These are phyloP conservation scores for Ophiostoma pallidulum DNA, from an alignment of 2,329 filamentous ascomycete genomes.

Conservation along the genomic window DNA sequence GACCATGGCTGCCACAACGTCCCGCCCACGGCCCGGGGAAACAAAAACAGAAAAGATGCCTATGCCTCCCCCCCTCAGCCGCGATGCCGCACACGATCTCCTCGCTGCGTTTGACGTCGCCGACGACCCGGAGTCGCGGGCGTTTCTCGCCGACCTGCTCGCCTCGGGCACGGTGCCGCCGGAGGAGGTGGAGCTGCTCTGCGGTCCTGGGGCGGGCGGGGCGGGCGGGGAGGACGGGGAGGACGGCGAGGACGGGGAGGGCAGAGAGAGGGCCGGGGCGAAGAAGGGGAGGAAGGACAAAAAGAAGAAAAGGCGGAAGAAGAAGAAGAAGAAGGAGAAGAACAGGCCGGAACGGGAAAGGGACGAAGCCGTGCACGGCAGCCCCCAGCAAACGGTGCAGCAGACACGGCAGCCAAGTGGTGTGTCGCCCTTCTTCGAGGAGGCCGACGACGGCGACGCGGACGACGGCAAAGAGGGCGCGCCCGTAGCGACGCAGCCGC, in stretches of 20 bases:
- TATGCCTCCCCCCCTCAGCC: not conserved
- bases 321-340: not conserved
- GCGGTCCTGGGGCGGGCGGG: not conserved
- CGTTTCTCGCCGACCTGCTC: slow-evolving; percentile 13
- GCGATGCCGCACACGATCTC: slow-evolving; percentile 8
- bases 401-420: no score
- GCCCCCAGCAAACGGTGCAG: no score
- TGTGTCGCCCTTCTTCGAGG: slow-evolving; percentile 9
- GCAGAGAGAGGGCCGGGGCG: no score
- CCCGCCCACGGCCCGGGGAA: no score
- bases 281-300: not conserved
- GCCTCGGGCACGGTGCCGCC: slow-evolving; percentile 8
- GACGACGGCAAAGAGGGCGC: not conserved
- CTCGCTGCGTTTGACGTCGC: slow-evolving; percentile 10
- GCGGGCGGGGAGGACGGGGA: not conserved
- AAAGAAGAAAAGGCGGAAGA: not conserved
- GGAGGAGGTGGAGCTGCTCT: slow-evolving; percentile 9
- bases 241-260: not conserved
- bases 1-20: no score
- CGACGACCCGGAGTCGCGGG: slow-evolving; percentile 10
- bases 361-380: not conserved
- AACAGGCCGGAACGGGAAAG: not conserved
- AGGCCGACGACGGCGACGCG: not conserved
- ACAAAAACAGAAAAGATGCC: no score
- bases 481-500: no score